Evolutionary conservation across 305 asterid species (phyloP), one percentile per base, ranked within the genome.

Genomic region (Stenogyne calaminthoides): DNA sequence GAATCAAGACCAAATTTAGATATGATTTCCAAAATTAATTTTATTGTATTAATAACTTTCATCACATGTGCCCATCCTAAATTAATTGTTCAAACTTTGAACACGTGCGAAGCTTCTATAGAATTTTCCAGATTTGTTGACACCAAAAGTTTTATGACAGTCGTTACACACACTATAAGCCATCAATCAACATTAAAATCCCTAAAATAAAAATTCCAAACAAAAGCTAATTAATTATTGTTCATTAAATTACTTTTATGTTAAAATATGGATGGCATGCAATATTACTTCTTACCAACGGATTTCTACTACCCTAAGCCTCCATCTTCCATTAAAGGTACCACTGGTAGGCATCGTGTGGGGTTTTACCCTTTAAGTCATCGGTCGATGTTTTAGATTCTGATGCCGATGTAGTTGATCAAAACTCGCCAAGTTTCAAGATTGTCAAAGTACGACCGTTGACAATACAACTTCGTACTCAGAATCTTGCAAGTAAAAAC

Each of bases 261-360:
- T n/a, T 9, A 4, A 22, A 15, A 78, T n/a, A 22, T 83, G 87
- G 84, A 84, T 9, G 81, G 84, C 59, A 71, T 80, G 81, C 84
- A 80, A 67, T 80, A 80, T 29, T 37, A 69, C 62, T 83, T 80
- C 76, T 83, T 83, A 49, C 87, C 83, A 0, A 80, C 81, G 0
- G 85, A 83, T 78, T 83, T 83, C 78, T 83, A 64, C n/a, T 83
- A 78, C 37, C 87, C 85, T 2, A 80, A 25, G 77, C 73, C 83
- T 54, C 60, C 60, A 10, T 3, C 76, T 11, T 3, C 51, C 44
- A 32, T 29, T 11, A 19, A 54, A 7, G 15, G 37, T 40, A 29
- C 69, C 52, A 60, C 44, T 57, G 14, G 15, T 8, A 36, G 6
- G 49, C 67, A 34, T 46, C 63, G 39, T n/a, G n/a, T 11, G 1